Evolutionary conservation across 2,329 filamentous ascomycete genomes (phyloP).

Genomic region (Diaporthe helianthi): DNA sequence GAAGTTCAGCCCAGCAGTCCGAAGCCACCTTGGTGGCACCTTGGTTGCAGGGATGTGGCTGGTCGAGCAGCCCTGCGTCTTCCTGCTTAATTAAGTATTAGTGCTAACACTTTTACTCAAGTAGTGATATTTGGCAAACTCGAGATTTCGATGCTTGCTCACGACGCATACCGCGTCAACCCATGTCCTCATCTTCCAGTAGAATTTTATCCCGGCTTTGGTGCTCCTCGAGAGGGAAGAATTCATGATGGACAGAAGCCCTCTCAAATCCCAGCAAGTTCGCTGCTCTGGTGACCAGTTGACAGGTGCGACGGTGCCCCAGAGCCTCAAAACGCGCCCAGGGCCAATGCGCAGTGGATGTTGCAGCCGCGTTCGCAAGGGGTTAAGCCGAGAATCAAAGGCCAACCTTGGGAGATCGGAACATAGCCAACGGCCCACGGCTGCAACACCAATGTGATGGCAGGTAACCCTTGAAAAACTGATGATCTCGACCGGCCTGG

Average conservation of each 20-base stretch:
- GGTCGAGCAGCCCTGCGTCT: neutral
- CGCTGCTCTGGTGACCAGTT: neutral
- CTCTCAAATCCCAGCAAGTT: neutral
- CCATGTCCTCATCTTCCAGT: constrained; percentile 2
- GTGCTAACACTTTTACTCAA: constrained; percentile 13
- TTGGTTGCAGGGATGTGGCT: constrained; percentile 28
- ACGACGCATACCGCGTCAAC: neutral
- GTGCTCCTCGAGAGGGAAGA: neutral
- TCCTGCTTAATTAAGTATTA: constrained; percentile 1
- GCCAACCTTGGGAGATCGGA: constrained; percentile 2
- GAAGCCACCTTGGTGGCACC: constrained; percentile 18
- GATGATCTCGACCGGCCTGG: constrained; percentile 15
- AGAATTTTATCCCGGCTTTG: neutral
- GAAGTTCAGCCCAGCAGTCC: constrained; percentile 21
- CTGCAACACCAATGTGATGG: constrained; percentile 5
- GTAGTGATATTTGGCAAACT: constrained; percentile 12
- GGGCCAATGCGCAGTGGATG: constrained; percentile 17
- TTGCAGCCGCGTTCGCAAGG: constrained; percentile 26
- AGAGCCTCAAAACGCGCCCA: constrained; percentile 8
- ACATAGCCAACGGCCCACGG: constrained; percentile 2
- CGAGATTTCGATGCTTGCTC: neutral
- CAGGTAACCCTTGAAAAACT: constrained; percentile 9
- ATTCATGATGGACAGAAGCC: neutral
- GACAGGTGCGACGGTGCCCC: neutral
- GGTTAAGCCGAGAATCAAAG: neutral